Evolutionary conservation across 2,329 filamentous ascomycete genomes (phyloP), one percentile per base, ranked within the genome.

Genomic region (Paecilomyces niveus): DNA sequence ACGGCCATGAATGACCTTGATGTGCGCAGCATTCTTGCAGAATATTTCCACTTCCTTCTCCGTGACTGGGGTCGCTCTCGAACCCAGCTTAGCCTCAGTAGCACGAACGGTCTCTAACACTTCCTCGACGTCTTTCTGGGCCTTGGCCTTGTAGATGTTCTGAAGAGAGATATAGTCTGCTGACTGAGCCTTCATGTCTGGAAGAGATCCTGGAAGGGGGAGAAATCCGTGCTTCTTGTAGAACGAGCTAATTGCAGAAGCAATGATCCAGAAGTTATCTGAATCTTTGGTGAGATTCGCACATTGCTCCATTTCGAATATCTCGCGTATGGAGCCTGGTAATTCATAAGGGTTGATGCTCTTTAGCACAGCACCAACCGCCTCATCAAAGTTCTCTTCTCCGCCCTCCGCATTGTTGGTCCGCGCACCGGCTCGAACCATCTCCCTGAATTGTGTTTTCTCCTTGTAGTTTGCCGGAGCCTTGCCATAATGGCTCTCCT

Each of bases 331-430:
- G 2, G 86, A 83, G 52, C 84, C 84, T 49, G 88, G 86, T 21
- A 95, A 73, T 26, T 83, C 83, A 53, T 88, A 85, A 18, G 81
- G 77, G 51, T 88, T 86, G 32, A 99, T 79, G n/a, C 89, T 89
- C 74, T 96, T 96, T 67, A 97, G 80, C 0, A 97, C 92, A 4
- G 92, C 91, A 13, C 85, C 86, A 53, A 87, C 86, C 3, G 94
- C 95, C 74, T 99, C 94, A 61, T 97, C 91, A 69, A 92, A 99
- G 73, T 99, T 99, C 77, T 99, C 94, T 70, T 99, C 94, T 58
- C 89, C 90, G 53, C 92, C 92, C 72, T 96, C 92, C 0, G 90
- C 74, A 59, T 86, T 95, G 65, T 88, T 78, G 55, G 79, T 89
- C 65, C 92, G 85, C 65, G 88, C 84, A 2, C 83, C 85, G 5